A percentile compares a stretch with the other conserved stretches of the same genome.
phyloP scores from a whole-genome alignment of 768 basidiomycete species.

The Phlebiopsis flavidoalba region DNA sequence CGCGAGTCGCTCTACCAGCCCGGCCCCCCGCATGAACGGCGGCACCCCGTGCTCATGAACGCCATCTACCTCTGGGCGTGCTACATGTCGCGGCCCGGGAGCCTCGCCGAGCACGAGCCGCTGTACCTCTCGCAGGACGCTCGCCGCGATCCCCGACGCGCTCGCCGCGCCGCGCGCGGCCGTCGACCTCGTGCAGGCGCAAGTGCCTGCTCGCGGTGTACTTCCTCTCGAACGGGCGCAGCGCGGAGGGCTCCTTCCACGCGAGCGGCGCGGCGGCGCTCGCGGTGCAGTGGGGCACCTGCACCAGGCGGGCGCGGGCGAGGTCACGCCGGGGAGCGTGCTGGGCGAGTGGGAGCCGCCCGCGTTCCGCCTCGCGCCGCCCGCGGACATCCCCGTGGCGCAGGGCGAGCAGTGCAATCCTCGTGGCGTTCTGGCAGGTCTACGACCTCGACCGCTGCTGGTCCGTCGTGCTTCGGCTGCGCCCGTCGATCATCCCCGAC shows the following conservation, averaged over 20 bases:
- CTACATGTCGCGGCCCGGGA: constrained; percentile 68
- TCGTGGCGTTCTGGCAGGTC: constrained; percentile 80
- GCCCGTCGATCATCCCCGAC: constrained; percentile 63
- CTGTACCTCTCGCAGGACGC: constrained; percentile 62
- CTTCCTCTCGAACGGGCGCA: constrained; percentile 70
- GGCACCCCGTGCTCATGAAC: constrained; percentile 74
- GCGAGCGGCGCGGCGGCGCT: constrained; percentile 69
- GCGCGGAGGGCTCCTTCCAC: constrained; percentile 77
- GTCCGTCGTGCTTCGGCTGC: constrained; percentile 62
- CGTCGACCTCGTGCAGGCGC: constrained; percentile 72
- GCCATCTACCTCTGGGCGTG: constrained; percentile 82
- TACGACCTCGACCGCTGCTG: constrained; percentile 78
- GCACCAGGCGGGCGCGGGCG: constrained; percentile 35
- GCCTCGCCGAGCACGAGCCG: constrained; percentile 65
- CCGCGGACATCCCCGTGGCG: constrained; percentile 52
- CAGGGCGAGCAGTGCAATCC: constrained; percentile 71
- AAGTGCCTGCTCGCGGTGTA: constrained; percentile 72
- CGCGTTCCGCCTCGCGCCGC: constrained; percentile 48
- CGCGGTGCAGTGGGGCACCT: constrained; percentile 71
- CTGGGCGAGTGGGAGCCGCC: constrained; percentile 24
- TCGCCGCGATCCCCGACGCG: constrained; percentile 59
- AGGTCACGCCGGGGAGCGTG: constrained; percentile 30
- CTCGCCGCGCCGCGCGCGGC: constrained; percentile 50
- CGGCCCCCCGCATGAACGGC: constrained; percentile 43
- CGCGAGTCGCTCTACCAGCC: constrained; percentile 55